Percentiles rank a stretch among this genome's conserved stretches.
Conservation (phyloP, 1,139 yeast genomes). For the Yamadazyma spencermartinsiae region DNA sequence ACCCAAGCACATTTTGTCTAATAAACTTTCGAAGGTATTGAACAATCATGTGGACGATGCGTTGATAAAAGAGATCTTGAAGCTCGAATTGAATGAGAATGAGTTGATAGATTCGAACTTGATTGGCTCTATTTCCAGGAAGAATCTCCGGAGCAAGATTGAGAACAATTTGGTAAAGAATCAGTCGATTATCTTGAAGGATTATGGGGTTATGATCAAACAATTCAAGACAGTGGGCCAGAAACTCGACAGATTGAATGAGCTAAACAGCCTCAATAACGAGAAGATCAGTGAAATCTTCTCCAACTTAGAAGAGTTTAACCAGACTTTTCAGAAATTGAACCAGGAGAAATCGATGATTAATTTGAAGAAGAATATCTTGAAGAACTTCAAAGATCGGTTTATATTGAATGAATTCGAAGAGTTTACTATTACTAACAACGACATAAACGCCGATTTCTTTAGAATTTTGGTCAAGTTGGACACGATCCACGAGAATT, state of each 20-base stretch:
- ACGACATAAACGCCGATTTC: constrained; percentile 55
- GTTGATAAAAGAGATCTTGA: constrained; percentile 48
- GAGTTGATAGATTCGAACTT: constrained; percentile 53
- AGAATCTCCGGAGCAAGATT: constrained; percentile 64
- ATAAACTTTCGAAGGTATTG: constrained; percentile 51
- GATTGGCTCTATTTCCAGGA: constrained; percentile 56
- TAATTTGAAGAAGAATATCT: constrained; percentile 52
- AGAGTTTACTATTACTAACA: constrained; percentile 50
- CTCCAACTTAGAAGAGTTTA: constrained; percentile 20
- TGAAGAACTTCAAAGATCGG: constrained; percentile 58
- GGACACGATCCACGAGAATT: constrained; percentile 62
- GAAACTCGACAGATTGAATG: constrained; percentile 42
- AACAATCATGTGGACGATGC: constrained; percentile 51
- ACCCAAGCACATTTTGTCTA: constrained; percentile 31
- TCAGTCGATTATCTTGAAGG: constrained; percentile 58
- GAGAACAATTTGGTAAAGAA: constrained; percentile 71
- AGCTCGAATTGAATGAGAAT: constrained; percentile 28
- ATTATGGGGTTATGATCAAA: constrained; percentile 57
- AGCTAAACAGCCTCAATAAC: constrained; percentile 31
- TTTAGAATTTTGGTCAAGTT: constrained; percentile 62
- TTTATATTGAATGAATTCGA: constrained; percentile 77
- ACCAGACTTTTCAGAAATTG: constrained; percentile 40
- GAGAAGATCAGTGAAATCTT: constrained; percentile 32
- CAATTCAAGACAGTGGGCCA: constrained; percentile 45
- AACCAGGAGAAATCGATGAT: constrained; percentile 43